Base-by-base conservation (phyloP, 2,329 filamentous ascomycete genomes). In the Colletotrichum tropicicola region DNA sequence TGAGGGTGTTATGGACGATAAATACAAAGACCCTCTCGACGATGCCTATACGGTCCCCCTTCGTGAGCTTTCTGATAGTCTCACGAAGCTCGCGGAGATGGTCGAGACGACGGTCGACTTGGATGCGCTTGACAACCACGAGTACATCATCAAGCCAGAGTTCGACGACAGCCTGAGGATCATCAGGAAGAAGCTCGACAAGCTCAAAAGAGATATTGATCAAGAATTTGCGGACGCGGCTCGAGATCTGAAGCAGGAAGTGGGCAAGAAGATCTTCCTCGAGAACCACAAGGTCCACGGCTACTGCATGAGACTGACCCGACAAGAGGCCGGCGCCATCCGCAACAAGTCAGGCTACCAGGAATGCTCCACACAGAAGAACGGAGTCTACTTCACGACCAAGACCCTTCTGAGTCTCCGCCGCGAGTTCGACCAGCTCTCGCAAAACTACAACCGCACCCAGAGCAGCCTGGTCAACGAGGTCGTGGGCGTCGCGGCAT, bases 71-170 rank as follows among this genome's bases (percentile, higher is more conserved):
- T 92, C 90, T 6, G 89, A 93, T 72, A 92, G 90, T 72, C 85
- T 99, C 53, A 90, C 87, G 25, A 97, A 94, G 74, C 83, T 99
- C 10, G 92, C 95, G 73, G 96, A 99, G 75, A 98, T 99, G 93
- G 96, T 99, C 0, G 96, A 99, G 81, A 97, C 96, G 2, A 99
- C 97, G 0, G 94, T 99, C 13, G 96, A 99, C 73, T 87, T 99
- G 0, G 93, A 97, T 62, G 96, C 96, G 3, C 87, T 99, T 10
- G 95, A 99, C 73, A 94, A 96, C 70, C 96, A 99, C 74, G 96
- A 99, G 75, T 99, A 97, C 79, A 95, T 98, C 72, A 99, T 99
- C 85, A 99, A 98, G 79, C 92, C 97, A 1, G 96, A 99, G 74
- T 99, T 98, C 69, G 96, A 99, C 73, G 94, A 98, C 63, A 87